Conservation (phyloP, 306 rosid genomes). For the Gastrolobium villosum region DNA sequence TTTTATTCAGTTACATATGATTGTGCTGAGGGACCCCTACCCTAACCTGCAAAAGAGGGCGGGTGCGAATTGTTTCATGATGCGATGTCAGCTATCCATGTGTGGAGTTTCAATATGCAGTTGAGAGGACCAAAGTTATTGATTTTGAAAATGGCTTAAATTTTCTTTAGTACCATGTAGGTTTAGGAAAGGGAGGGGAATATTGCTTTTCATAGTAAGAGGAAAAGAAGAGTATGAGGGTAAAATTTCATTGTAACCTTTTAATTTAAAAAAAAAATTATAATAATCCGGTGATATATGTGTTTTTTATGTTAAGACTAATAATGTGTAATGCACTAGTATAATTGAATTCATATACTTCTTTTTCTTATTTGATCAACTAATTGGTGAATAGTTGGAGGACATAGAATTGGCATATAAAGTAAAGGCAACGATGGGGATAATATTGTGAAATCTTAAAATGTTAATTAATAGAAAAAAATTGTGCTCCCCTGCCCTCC, state of each 20-base stretch:
- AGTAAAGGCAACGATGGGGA: neutral
- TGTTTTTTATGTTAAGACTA: neutral
- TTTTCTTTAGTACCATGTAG: conserved; percentile 15
- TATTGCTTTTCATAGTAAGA: neutral
- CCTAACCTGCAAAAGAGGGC: neutral
- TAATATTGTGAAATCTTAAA: neutral
- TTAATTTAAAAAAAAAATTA: neutral
- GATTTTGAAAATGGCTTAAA: neutral
- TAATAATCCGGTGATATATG: conserved; percentile 2
- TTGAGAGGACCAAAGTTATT: conserved; percentile 14
- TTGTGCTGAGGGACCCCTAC: conserved; percentile 15
- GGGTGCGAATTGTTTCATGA: conserved; percentile 10
- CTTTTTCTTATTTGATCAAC: conserved; percentile 6
- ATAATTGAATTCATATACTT: neutral
- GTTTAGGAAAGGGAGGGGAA: neutral
- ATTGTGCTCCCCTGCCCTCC: neutral
- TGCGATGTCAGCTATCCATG: neutral
- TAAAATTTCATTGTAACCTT: neutral
- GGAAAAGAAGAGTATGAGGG: neutral
- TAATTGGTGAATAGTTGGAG: neutral
- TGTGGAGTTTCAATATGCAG: conserved; percentile 4
- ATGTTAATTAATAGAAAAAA: neutral
- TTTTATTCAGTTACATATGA: conserved; percentile 9
- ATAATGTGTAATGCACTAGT: neutral
- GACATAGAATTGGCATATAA: neutral